Evolutionary conservation across 108 stramenopile genomes (phyloP).

Genomic region (Seminavis robusta): DNA sequence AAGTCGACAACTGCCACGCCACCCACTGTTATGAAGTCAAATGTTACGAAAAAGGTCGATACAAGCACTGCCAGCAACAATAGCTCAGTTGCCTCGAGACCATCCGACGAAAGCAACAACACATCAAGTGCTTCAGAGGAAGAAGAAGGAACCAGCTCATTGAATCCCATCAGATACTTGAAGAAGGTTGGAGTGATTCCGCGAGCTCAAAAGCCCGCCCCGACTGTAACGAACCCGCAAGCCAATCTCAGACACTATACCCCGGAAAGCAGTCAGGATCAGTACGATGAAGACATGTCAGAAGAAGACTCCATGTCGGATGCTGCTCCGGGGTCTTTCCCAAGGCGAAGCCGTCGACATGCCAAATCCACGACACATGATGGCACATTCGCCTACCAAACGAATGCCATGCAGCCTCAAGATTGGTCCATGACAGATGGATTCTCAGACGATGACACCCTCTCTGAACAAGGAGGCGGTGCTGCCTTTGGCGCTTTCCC

Average conservation of each 20-base stretch:
- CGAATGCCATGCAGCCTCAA: conserved; percentile 36
- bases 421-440: conserved; percentile 39
- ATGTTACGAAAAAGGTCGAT: no score
- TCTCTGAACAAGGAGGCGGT: conserved; percentile 15
- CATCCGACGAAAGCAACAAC: no score
- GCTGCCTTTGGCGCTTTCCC: neutral
- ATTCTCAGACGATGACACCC: conserved; percentile 27
- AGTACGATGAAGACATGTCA: neutral
- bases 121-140: no score
- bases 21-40: no score
- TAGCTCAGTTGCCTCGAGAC: no score
- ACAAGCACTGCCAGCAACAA: no score
- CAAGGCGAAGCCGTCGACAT: conserved; percentile 29
- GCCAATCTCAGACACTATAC: neutral
- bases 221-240: neutral
- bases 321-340: neutral
- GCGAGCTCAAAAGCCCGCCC: neutral
- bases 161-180: no score
- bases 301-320: neutral
- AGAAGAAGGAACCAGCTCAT: no score
- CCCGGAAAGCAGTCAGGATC: conserved; percentile 1
- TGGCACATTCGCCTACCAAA: conserved; percentile 48
- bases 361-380: conserved; percentile 33
- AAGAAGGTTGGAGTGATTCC: neutral
- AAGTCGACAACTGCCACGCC: no score